Evolutionary conservation across 345 rosid genomes (phyloP), one percentile per base, ranked within the genome.

Genomic region (Lumnitzera racemosa): DNA sequence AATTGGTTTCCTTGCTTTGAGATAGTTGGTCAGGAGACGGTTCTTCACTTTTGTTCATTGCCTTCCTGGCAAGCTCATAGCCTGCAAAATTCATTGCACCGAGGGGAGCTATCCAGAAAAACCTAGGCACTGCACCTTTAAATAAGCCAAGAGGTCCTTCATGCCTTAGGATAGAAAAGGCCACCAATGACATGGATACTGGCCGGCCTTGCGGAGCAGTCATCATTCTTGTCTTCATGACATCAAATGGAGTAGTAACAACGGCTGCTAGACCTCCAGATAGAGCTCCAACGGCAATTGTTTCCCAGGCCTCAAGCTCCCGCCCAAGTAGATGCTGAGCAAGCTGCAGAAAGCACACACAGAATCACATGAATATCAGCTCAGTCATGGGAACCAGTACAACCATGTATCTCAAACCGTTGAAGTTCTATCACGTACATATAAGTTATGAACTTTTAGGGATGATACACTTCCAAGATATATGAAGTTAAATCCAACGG

Each of bases 21-120:
- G 80, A 49, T 56, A 56, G 62, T 58, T 70, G 67, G 10, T 77
- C 78, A 11, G 13, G 50, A 5, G 72, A 49, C 49, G 50, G 50
- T 3, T 83, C 95, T 56, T 80, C 83, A 4, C 77, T 78, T 74
- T 81, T 85, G 70, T 70, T 78, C 95, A 91, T 78, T 55, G 96
- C 90, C 70, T 91, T 91, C 89, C 81, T 80, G 11, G 84, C 83
- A 48, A 94, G 85, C 78, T 94, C 99, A 24, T 94, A 94, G 11
- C 99, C 99, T 4, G 99, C 99, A 72, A 94, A 94, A 79, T 94
- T 94, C 97, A 94, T 94, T 63, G 99, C 99, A n/a, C 99, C 99
- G 12, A 94, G 69, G 2, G 99, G 99, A 55, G 99, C 97, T 61
- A 94, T 86, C 99, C 99, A 94, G 78, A 94, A 90, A 72, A 94